phyloP scores from a whole-genome alignment of 2,329 filamentous ascomycete species.

The Gaeumannomyces tritici region DNA sequence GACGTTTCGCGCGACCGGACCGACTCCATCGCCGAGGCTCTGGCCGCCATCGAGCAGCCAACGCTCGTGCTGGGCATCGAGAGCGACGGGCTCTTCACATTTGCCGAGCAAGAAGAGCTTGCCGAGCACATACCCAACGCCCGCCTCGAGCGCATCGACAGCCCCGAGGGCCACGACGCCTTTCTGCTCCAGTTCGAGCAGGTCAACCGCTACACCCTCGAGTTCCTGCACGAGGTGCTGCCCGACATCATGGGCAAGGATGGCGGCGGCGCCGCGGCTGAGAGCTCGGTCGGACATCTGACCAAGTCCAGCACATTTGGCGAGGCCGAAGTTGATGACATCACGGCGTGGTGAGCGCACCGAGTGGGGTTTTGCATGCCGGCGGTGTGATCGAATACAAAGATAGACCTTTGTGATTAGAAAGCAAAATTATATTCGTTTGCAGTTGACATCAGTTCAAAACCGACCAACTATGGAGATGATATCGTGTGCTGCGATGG shows the following conservation, averaged over 20 bases:
- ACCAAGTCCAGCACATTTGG: slow-evolving; percentile 89
- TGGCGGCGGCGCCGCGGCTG: slow-evolving; percentile 30
- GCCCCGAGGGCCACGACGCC: slow-evolving; percentile 90
- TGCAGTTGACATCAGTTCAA: no score
- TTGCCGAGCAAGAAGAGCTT: slow-evolving; percentile 90
- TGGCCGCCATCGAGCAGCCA: slow-evolving; percentile 78
- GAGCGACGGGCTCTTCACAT: slow-evolving; percentile 92
- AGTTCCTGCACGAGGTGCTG: slow-evolving; percentile 72
- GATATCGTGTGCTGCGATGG: no score
- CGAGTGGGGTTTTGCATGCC: background rate
- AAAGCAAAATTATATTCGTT: background rate
- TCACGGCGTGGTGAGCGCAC: slow-evolving; percentile 68
- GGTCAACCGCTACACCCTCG: slow-evolving; percentile 79
- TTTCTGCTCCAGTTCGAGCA: slow-evolving; percentile 96
- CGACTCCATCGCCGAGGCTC: slow-evolving; percentile 59
- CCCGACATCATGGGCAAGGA: slow-evolving; percentile 77
- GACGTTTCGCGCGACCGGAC: slow-evolving; percentile 77
- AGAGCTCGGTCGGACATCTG: slow-evolving; percentile 46
- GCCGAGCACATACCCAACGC: slow-evolving; percentile 72
- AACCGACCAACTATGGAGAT: no score
- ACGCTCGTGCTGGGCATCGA: slow-evolving; percentile 89
- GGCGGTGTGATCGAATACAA: no score
- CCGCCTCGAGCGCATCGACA: slow-evolving; percentile 78
- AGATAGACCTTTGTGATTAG: background rate
- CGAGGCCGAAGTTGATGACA: slow-evolving; percentile 92